Evolutionary conservation across 2,329 filamentous ascomycete genomes (phyloP), one percentile per base, ranked within the genome.

Genomic region (Beauveria rudraprayagi): DNA sequence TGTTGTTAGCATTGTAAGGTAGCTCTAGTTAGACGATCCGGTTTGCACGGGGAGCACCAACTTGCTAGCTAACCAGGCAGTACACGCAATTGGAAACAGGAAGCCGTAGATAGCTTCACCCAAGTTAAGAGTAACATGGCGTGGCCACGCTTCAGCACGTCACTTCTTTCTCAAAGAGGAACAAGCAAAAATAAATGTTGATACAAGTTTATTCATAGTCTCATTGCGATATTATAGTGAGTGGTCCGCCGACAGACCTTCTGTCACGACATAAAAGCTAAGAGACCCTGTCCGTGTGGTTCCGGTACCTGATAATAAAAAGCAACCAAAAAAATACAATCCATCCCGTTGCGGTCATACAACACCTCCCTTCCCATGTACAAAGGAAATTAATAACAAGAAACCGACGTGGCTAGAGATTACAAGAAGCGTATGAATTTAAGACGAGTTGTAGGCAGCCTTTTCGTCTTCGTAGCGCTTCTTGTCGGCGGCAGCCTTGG

Each of bases 391-490:
- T 69, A 73, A 66, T 72, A 71, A 50, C 44, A 50, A 66, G 67
- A 70, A 70, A 67, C 67, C 64, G 67, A 66, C 63, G 61, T 63
- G 60, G 62, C 55, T 61, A 62, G 52, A 65, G 62, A 57, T 63
- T 61, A 63, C 64, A 61, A 58, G n/a, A 57, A 51, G 61, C 58
- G 62, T 58, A 62, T 65, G 64, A 62, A 56, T 55, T 61, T 53
- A 61, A 34, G 60, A 51, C 37, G 60, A 61, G 72, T 91, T 87
- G 83, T 96, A 99, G 67, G 85, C 90, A 68, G 89, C 88, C 85
- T 99, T 99, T 85, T 97, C 92, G 69, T 96, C 91, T 77, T 97
- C 93, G 75, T 97, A 99, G 65, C 94, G 89, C 88, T 97, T 96
- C 91, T 97, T 99, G 80, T 99, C 94, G 66, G 88, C 83, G 57